These are phyloP conservation scores for Fusarium austroafricanum DNA, from an alignment of 2,329 filamentous ascomycete genomes.

Conservation along the genomic window DNA sequence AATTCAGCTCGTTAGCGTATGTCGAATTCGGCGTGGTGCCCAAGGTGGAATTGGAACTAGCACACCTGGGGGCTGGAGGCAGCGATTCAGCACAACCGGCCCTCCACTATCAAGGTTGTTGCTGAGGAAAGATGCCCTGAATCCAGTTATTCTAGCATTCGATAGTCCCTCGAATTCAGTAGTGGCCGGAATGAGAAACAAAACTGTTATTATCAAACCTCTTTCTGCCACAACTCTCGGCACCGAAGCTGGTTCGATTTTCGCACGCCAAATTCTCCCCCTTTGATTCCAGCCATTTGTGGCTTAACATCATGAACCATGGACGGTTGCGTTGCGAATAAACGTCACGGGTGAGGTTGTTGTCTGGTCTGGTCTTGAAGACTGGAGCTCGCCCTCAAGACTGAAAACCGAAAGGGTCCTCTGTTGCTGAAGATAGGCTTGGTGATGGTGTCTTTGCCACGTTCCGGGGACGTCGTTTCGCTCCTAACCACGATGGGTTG, in stretches of 20 bases:
- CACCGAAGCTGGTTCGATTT: constrained; percentile 11
- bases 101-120: constrained; percentile 21
- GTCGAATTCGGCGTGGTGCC: constrained; percentile 29
- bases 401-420: constrained; percentile 31
- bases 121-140: constrained; percentile 18
- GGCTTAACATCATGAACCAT: constrained; percentile 31
- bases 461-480: constrained; percentile 28
- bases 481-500: constrained; percentile 18
- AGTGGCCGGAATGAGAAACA: constrained; percentile 27
- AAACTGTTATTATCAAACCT: constrained; percentile 4
- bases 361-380: constrained; percentile 12
- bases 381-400: constrained; percentile 17
- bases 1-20: constrained; percentile 45
- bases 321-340: constrained; percentile 11
- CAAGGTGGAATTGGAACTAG: constrained; percentile 21
- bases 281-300: constrained; percentile 1
- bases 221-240: background rate
- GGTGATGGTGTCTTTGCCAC: constrained; percentile 15
- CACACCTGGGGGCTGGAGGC: constrained; percentile 7
- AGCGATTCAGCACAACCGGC: constrained; percentile 25
- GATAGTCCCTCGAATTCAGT: constrained; percentile 24
- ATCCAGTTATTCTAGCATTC: constrained; percentile 6
- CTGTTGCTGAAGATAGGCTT: constrained; percentile 28
- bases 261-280: constrained; percentile 1
- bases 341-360: constrained; percentile 10